Evolutionary conservation across 371 early-diverging fungal genomes (phyloP).

Genomic region (Mucor irregularis): DNA sequence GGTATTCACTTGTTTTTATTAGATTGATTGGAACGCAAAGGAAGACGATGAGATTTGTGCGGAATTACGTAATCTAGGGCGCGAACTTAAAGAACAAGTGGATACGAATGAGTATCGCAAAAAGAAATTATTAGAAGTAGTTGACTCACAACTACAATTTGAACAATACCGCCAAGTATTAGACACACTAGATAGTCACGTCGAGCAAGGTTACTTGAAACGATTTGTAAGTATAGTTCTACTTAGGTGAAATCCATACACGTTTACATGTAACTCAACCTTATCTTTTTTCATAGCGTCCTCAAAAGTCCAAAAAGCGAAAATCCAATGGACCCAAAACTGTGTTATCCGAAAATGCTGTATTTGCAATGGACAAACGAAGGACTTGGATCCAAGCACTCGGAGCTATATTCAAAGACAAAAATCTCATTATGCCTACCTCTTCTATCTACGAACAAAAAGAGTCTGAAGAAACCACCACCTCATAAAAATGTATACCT

Average conservation of each 20-base stretch:
- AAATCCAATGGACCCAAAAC: conserved; percentile 56
- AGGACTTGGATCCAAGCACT: conserved; percentile 38
- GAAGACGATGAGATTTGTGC: conserved; percentile 85
- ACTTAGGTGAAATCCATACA: no score
- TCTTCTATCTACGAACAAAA: conserved; percentile 58
- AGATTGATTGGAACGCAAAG: conserved; percentile 67
- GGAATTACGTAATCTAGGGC: conserved; percentile 68
- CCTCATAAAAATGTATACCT: neutral
- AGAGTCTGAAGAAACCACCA: neutral
- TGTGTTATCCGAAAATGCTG: conserved; percentile 51
- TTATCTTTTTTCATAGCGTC: conserved; percentile 45
- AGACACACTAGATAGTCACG: conserved; percentile 84
- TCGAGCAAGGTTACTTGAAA: conserved; percentile 83
- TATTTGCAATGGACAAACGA: conserved; percentile 58
- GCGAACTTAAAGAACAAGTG: conserved; percentile 73
- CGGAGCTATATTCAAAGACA: conserved; percentile 66
- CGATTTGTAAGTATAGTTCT: conserved; percentile 72
- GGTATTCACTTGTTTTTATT: neutral
- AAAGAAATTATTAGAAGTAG: conserved; percentile 63
- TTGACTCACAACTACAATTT: conserved; percentile 75
- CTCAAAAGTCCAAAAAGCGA: conserved; percentile 75
- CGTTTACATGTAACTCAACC: neutral
- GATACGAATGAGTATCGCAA: conserved; percentile 69
- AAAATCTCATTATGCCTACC: conserved; percentile 67
- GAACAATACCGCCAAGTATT: conserved; percentile 88